Evolutionary conservation across 1,284 basidiomycete genomes (phyloP), one percentile per base, ranked within the genome.

Genomic region (Xerocomus amazonicus): DNA sequence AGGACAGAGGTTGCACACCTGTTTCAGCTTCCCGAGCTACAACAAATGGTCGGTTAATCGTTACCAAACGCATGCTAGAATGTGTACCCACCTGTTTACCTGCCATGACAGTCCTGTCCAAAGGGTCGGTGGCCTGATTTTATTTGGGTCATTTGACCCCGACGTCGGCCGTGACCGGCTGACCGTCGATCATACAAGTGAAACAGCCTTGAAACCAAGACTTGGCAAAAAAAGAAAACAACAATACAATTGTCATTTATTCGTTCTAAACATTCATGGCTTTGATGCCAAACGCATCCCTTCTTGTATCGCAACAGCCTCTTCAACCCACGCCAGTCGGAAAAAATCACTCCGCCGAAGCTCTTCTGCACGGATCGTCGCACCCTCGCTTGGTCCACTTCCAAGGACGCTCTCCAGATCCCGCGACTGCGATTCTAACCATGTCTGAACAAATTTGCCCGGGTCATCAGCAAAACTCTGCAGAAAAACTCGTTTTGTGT

Each of bases 341-440:
- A 96, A 97, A 68, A 92, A 89, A 65, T 96, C 92, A 59, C 90
- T 92, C 42, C 92, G 73, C 55, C 88, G 80, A 52, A 97, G 72
- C 67, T 97, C 93, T 59, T 97, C 93, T 51, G 90, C 88, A 16
- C 89, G 74, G 10, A 94, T 78, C 0, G 84, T 85, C 54, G 84
- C 78, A 29, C 91, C 92, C 62, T 91, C 85, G 23, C 83, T 84
- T 3, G 87, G 83, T 3, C 92, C 92, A 66, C 86, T 90, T 35
- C 90, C 91, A n/a, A 98, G 76, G 52, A 97, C 80, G 51, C 80
- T 84, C 68, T 96, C 92, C 36, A 99, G 70, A 67, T 97, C 93
- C 16, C 91, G 79, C 29, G 92, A 89, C 67, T 98, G 96, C 3
- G 89, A 92, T 50, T 88, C 87, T 32, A 97, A 72, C 90, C 91